A percentile compares a stretch with the other conserved stretches of the same genome.
phyloP scores from a whole-genome alignment of 2,329 filamentous ascomycete species.

The Tolypocladium pustulatum region DNA sequence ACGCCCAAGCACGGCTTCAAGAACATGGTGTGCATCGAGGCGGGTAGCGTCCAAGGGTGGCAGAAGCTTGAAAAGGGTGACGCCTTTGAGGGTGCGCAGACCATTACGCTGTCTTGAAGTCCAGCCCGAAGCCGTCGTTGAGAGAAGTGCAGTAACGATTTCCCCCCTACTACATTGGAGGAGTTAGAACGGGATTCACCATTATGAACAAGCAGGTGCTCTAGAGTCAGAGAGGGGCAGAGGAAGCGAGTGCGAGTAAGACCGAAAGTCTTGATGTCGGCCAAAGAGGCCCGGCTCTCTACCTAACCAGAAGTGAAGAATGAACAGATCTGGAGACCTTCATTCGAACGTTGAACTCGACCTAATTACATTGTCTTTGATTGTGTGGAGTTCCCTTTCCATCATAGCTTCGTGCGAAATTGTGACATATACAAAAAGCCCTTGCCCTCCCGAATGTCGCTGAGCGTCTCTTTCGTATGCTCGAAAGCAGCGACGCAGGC shows the following conservation, averaged over 20 bases:
- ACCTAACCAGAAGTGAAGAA: background rate
- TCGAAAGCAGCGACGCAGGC: background rate
- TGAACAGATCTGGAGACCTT: background rate
- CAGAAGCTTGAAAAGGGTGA: slow-evolving; percentile 74
- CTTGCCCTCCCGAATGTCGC: background rate
- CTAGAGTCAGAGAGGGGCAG: background rate
- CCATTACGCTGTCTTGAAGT: slow-evolving; percentile 31
- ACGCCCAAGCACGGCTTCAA: slow-evolving; percentile 81
- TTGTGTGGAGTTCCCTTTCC: background rate
- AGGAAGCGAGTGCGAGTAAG: background rate
- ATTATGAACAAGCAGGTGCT: background rate
- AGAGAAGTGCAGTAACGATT: background rate
- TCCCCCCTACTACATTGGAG: background rate
- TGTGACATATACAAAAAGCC: background rate
- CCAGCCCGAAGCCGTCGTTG: background rate
- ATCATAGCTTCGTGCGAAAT: background rate
- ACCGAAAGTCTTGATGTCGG: background rate
- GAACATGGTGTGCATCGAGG: slow-evolving; percentile 91
- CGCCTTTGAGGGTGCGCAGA: slow-evolving; percentile 52
- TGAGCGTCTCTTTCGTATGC: too few relatives aligned
- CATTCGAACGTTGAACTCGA: background rate
- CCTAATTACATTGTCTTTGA: background rate
- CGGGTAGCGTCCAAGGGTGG: slow-evolving; percentile 74
- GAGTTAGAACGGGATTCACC: background rate
- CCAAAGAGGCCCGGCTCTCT: background rate